Evolutionary conservation across 345 rosid species (phyloP), one percentile per base, ranked within the genome.

Genomic region (Populus tremula): DNA sequence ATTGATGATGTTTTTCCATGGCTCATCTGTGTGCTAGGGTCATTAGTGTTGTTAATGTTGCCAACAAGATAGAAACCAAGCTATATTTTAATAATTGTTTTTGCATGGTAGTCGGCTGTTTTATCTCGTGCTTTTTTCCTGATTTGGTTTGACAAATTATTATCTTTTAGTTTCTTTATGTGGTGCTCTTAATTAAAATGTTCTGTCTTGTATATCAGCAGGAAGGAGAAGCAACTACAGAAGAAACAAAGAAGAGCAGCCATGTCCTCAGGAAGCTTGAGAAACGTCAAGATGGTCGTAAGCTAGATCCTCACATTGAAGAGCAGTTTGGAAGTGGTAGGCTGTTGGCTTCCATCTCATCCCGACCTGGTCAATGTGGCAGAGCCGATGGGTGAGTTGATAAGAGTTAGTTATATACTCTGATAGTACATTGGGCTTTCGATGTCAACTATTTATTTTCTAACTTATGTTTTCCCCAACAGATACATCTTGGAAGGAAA

Each of bases 291-390:
- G 33, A 69, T 23, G 79, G 41, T 77, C 74, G 74, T 2, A 69
- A 54, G 62, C 79, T 77, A 18, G 79, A 77, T 69, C 2, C 68
- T 8, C 79, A 77, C 41, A 77, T 77, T 25, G 79, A 77, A 69
- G 79, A 77, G 33, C 79, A 77, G 63, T 77, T 77, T 77, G 59
- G 79, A 8, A 29, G 43, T 69, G 79, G 79, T 39, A 77, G 79
- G 62, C 41, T 77, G 63, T 5, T 77, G 67, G 79, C 79, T n/a
- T 76, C 73, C 79, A 76, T 76, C 45, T 76, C 79, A 25, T 76
- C 79, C 20, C 74, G 79, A 5, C 79, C 79, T 54, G 79, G 79
- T 69, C 79, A 77, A 77, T 77, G 79, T 56, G 79, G 79, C 69
- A 77, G 79, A 77, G 74, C 74, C 1, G 79, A 77, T 3, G 73